phyloP scores from a whole-genome alignment of 176 grass and related monocot species.

The Eleusine indica region DNA sequence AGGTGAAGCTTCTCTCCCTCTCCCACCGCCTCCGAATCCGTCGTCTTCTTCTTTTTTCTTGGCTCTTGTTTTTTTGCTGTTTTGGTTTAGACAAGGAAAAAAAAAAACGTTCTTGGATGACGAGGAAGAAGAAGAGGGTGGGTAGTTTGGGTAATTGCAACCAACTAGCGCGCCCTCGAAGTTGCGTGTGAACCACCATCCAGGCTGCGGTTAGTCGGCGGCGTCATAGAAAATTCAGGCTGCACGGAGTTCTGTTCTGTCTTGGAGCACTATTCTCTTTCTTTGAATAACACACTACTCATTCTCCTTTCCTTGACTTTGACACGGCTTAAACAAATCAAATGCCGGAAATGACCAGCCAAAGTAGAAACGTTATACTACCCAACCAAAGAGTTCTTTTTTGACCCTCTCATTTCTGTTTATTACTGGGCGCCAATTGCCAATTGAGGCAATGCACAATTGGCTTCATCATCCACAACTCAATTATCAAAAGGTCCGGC shows the following conservation, averaged over 20 bases:
- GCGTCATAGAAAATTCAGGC: not conserved
- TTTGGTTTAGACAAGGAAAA: too few species aligned
- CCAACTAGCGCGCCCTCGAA: slow-evolving; percentile 12
- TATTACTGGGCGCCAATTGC: not conserved
- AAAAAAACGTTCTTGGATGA: not conserved
- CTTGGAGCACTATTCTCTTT: not conserved
- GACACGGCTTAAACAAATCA: slow-evolving; percentile 15
- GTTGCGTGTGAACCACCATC: slow-evolving; percentile 14
- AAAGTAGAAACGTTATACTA: not conserved
- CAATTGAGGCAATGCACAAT: not conserved
- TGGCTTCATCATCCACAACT: not conserved
- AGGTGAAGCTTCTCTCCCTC: slow-evolving; percentile 22
- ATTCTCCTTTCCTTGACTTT: not conserved
- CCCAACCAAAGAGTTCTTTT: not conserved
- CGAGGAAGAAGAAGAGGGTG: not conserved
- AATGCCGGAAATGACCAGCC: slow-evolving; percentile 2
- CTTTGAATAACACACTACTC: slow-evolving; percentile 9
- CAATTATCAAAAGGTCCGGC: not conserved
- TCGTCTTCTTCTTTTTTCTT: not conserved
- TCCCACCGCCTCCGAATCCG: not conserved
- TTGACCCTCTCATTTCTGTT: not conserved
- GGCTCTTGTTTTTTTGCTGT: not conserved
- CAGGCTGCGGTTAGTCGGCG: not conserved
- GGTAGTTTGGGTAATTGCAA: slow-evolving; percentile 15
- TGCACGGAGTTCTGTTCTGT: not conserved